Evolutionary conservation across 257 asterid species (phyloP), one percentile per base, ranked within the genome.

Genomic region (Coffea canephora): DNA sequence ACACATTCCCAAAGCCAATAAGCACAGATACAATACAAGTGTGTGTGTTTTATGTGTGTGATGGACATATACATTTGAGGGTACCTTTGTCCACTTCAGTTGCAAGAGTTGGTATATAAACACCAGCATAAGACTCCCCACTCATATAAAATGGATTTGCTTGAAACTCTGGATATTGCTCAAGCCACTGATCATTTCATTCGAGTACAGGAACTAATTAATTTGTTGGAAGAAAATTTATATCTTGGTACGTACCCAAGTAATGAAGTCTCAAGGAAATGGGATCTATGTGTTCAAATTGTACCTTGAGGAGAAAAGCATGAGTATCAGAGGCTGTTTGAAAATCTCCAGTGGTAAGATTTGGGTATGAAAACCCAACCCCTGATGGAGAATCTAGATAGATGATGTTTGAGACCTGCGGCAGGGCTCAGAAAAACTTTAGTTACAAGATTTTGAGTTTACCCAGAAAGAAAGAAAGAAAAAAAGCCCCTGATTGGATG

Each of bases 111-210:
- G 95, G 95, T 78, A 91, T 74, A 64, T 86, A 91, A 77, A 91
- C 69, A 31, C 95, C 93, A 31, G 93, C 95, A 78, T 85, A 91
- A 62, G 95, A 91, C 81, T 91, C 91, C 43, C 95, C 93, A 18
- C 88, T 39, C 8, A 91, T 50, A 57, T 87, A 91, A 80, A 91
- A 87, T 57, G 86, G 87, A 76, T 89, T 91, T 74, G 81, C 78
- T 61, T 21, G 68, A 75, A 89, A 91, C 85, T 89, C 91, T 4
- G 90, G 89, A 52, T 69, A 91, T 83, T 77, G 69, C 87, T 82
- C 77, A 27, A 91, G 86, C 95, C 95, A 91, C 93, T 90, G 48
- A 48, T 31, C 41, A 39, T 78, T 70, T 54, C 54, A 67, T 8
- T 23, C 70, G 21, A 67, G 43, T 0, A 67, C 46, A 1, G 25